phyloP scores from a whole-genome alignment of 345 rosid species.

The Eucalyptus cloeziana region DNA sequence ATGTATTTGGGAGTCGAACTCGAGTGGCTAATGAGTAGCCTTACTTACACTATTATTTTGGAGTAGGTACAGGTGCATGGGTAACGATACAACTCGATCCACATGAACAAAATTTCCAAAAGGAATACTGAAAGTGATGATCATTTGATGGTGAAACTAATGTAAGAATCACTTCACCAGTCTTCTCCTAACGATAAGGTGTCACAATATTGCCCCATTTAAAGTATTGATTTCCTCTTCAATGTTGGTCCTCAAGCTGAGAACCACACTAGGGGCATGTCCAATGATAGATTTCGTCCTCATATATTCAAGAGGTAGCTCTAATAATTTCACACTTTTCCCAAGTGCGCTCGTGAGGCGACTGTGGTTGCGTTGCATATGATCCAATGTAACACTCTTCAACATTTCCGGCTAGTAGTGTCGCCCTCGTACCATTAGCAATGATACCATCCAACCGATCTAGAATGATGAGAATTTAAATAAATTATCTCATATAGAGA shows the following conservation, averaged over 20 bases:
- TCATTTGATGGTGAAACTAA: not conserved
- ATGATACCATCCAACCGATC: accelerated
- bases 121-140: not conserved
- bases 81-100: not conserved
- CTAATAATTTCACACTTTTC: not conserved
- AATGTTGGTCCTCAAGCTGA: not conserved
- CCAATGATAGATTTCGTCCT: not conserved
- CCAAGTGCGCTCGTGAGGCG: not conserved
- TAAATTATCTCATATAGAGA: accelerated
- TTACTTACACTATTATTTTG: no score
- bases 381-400: not conserved
- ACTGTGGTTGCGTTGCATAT: not conserved
- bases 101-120: not conserved
- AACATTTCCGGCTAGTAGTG: not conserved
- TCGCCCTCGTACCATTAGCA: not conserved
- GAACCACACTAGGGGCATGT: not conserved
- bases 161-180: not conserved
- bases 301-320: not conserved
- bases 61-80: not conserved
- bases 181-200: not conserved
- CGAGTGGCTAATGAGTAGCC: not conserved
- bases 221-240: not conserved
- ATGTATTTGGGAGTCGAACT: not conserved
- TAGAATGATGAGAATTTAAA: not conserved
- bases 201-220: not conserved